Base-by-base conservation (phyloP, 345 rosid species). In the Camelina hispida region DNA sequence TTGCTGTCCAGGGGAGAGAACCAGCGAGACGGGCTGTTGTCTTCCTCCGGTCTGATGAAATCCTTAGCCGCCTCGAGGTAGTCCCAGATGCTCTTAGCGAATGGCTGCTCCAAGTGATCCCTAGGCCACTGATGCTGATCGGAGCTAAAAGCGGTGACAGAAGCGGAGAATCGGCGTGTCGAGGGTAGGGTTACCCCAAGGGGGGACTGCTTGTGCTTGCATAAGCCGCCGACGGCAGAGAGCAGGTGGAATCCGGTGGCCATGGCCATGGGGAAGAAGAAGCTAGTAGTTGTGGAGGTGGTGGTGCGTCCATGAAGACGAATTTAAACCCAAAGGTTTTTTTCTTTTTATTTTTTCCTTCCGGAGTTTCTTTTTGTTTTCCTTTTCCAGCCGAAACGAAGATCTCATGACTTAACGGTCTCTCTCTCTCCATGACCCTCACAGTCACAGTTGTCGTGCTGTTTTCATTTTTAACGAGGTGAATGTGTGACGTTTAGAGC, bases 11-110 rank as follows among this genome's bases (percentile, higher is more conserved):
- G 54, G 55, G 94, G 97, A 60, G 89, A 83, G 80, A 91, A 88
- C 91, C 97, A 89, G 60, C 94, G 87, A 44, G 87, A 85, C 48
- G 89, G 88, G 34, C 92, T 87, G 32, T 84, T 85, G 65, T 79
- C 30, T 3, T 25, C 54, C 18, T 77, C 85, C 12, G 88, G 76
- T 68, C 81, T 64, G 63, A 71, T 76, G 77, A 87, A 78, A 50
- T 81, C 84, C 69, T 65, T 71, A 28, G 85, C 78, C 59, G 79
- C 85, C 67, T 80, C 82, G 13, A 91, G 83, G 74, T 81, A 91
- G 53, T 84, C 84, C 74, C 71, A 62, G 77, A 85, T 69, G 22
- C 65, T 64, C 66, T 79, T 80, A 25, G 79, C 54, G 46, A 16
- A 63, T 40, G 52, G 66, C 67, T 80, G 75, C 25, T 61, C 63